Percentiles rank a stretch among this genome's conserved stretches.
Evolutionary conservation across 177 flowering plant genomes (phyloP).

Genomic region (Vitis hybrid): DNA sequence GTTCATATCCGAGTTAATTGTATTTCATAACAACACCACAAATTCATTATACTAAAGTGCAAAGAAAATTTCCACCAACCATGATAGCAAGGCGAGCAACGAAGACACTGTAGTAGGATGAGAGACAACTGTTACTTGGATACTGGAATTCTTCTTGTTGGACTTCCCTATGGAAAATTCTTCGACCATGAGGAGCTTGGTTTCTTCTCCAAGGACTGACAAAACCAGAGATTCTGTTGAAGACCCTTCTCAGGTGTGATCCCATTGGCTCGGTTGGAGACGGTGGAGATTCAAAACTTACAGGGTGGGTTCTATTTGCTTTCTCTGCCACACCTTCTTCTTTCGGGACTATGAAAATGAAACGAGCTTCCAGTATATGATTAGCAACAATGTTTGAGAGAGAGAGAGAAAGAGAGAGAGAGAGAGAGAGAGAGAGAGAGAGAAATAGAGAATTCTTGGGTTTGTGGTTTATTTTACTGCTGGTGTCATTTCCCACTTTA

Average conservation of each 20-base stretch:
- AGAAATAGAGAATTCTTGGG: slow-evolving; percentile 15
- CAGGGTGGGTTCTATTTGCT: slow-evolving; percentile 18
- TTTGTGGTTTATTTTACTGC: slow-evolving; percentile 20
- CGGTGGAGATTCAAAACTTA: slow-evolving; percentile 30
- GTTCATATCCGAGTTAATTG: too few relatives aligned
- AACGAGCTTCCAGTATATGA: too few relatives aligned
- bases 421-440: slow-evolving; percentile 1
- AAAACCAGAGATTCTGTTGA: slow-evolving; percentile 27
- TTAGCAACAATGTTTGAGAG: neutral
- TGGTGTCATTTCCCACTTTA: slow-evolving; percentile 56
- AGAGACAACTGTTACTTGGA: slow-evolving; percentile 56
- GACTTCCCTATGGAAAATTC: slow-evolving; percentile 44
- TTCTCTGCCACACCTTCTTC: slow-evolving; percentile 22
- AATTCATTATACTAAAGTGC: too few relatives aligned
- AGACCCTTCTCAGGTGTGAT: slow-evolving; percentile 24
- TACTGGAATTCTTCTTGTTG: slow-evolving; percentile 59
- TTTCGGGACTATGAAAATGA: neutral
- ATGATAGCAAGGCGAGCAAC: slow-evolving; percentile 93
- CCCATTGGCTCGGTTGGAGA: slow-evolving; percentile 21
- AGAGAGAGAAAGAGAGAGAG: slow-evolving; percentile 10
- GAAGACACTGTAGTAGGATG: slow-evolving; percentile 92
- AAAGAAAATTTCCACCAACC: slow-evolving; percentile 41
- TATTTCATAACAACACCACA: too few relatives aligned
- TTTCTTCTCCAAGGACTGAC: slow-evolving; percentile 24
- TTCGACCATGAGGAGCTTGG: slow-evolving; percentile 26